Evolutionary conservation across 768 basidiomycete genomes (phyloP).

Genomic region (Sporobolomyces phaffii): DNA sequence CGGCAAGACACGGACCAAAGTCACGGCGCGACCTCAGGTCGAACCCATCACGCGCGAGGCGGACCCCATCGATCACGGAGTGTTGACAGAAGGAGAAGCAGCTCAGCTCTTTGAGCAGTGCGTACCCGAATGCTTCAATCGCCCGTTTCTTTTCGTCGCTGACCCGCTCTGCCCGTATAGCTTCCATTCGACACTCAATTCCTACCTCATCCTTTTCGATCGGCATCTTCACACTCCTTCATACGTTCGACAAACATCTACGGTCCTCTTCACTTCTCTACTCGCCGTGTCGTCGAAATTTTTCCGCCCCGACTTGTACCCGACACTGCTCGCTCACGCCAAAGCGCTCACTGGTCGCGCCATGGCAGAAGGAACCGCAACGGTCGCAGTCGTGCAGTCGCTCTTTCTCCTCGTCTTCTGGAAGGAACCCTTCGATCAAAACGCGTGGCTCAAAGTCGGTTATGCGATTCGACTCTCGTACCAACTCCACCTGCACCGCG

Average conservation of each 20-base stretch:
- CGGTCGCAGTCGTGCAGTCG: constrained; percentile 1
- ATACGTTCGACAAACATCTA: constrained; percentile 8
- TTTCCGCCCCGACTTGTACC: constrained; percentile 15
- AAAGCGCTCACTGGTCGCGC: constrained; percentile 6
- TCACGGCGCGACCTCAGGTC: neutral
- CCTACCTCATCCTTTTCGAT: constrained; percentile 26
- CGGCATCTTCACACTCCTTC: constrained; percentile 14
- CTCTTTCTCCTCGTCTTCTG: constrained; percentile 13
- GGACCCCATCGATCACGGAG: constrained; percentile 18
- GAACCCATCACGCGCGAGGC: neutral
- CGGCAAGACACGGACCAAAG: constrained; percentile 1
- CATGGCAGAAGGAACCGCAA: constrained; percentile 10
- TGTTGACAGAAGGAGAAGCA: constrained; percentile 12
- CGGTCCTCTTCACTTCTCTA: constrained; percentile 20
- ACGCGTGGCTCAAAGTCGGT: constrained; percentile 18
- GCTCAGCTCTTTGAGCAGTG: constrained; percentile 5
- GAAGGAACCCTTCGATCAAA: constrained; percentile 22
- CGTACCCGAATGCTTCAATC: neutral
- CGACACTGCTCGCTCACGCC: neutral
- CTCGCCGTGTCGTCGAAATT: constrained; percentile 21
- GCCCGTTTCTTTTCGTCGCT: too few relatives aligned
- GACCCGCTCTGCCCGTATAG: neutral
- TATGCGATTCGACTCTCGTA: constrained; percentile 24
- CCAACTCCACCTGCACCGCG: constrained; percentile 13
- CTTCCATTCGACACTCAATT: constrained; percentile 13